Conservation (phyloP, 495 filamentous ascomycete species). For the Penicillium robsamsonii region DNA sequence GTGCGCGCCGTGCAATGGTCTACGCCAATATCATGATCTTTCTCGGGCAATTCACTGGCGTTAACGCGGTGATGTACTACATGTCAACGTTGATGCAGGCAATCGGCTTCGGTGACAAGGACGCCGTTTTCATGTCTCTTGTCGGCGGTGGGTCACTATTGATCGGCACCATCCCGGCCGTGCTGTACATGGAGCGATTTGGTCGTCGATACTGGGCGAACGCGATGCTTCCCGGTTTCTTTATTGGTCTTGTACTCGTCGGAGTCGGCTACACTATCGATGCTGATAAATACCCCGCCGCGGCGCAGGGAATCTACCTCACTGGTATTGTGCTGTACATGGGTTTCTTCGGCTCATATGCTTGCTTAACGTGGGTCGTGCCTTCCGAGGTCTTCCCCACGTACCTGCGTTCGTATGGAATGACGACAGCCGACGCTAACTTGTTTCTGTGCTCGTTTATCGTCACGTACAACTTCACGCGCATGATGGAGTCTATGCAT, state of each 20-base stretch:
- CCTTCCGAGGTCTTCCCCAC: conserved; percentile 60
- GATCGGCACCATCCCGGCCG: conserved; percentile 57
- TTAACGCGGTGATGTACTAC: conserved; percentile 64
- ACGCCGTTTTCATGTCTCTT: conserved; percentile 59
- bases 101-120: conserved; percentile 53
- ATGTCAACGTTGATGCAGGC: conserved; percentile 56
- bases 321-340: conserved; percentile 59
- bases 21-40: conserved; percentile 64
- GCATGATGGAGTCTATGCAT: conserved; percentile 57
- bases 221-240: conserved; percentile 60
- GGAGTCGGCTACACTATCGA: conserved; percentile 53
- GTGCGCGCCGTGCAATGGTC: conserved; percentile 57
- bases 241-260: conserved; percentile 56
- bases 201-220: conserved; percentile 63
- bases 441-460: conserved; percentile 61
- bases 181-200: conserved; percentile 59
- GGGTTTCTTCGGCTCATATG: conserved; percentile 62
- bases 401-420: conserved; percentile 59
- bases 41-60: conserved; percentile 59
- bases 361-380: conserved; percentile 62
- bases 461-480: conserved; percentile 62
- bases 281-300: conserved; percentile 32
- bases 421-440: conserved; percentile 55
- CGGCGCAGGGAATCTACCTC: conserved; percentile 52
- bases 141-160: conserved; percentile 59